Evolutionary conservation across 768 basidiomycete genomes (phyloP), one percentile per base, ranked within the genome.

Genomic region (Phaeotremella skinneri): DNA sequence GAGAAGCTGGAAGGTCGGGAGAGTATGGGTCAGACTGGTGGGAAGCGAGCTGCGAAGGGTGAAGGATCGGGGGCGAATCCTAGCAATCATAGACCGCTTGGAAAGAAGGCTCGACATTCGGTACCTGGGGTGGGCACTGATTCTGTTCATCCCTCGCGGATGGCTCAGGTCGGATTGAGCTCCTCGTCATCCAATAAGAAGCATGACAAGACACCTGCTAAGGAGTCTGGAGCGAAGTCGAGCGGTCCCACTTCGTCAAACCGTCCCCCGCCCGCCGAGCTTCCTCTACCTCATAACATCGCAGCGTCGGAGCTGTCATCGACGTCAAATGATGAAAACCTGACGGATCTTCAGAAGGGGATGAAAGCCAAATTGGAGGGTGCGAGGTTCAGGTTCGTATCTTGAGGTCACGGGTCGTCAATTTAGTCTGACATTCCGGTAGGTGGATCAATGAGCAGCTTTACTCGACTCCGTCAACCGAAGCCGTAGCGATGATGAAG

Each of bases 371-470:
- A 84, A 64, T 76, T 92, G 56, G 85, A 89, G 58, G 89, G 91
- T 0, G 91, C 91, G n/a, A 84, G 86, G 25, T 93, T 93, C 76
- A 83, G 90, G 91, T 87, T 47, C 67, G 81, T n/a, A n/a, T 55
- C 21, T 9, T 50, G 20, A 37, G 25, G 59, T 51, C 34, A 32
- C 31, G 16, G 21, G 4, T 20, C 17, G 49, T 20, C 42, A 32
- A 45, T 47, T 39, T 27, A 51, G 55, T 37, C 56, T 39, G 5
- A 49, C 50, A 51, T 23, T 25, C 52, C 16, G 26, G 7, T 61
- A 91, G 93, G 69, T 83, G 89, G 80, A 87, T 97, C 56, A 99
- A 99, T 73, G 93, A 97, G 79, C 83, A 82, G 37, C 79, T 99
- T 29, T 99, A 99, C 79, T 94, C 92, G 64, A 87, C 87, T 0